A percentile compares a stretch with the other conserved stretches of the same genome.
Conservation (phyloP, 1,284 basidiomycete genomes). For the Singerocomus rubriflavus region DNA sequence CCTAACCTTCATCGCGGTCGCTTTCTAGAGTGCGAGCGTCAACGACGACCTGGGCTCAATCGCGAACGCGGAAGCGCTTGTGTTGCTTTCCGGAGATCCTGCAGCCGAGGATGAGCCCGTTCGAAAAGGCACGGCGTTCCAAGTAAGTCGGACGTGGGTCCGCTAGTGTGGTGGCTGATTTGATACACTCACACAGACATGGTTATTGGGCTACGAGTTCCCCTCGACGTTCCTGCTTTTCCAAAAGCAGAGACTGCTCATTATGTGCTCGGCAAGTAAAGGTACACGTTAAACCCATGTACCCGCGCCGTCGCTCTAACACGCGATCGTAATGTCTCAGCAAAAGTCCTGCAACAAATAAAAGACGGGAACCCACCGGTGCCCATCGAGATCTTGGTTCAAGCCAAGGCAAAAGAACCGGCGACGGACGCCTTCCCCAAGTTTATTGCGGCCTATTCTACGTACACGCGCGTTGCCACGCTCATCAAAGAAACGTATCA, state of each 20-base stretch:
- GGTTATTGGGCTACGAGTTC: slow-evolving; percentile 96
- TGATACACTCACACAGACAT: slow-evolving; percentile 57
- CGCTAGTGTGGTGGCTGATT: slow-evolving; percentile 18
- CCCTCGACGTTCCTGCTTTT: slow-evolving; percentile 90
- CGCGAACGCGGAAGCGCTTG: slow-evolving; percentile 66
- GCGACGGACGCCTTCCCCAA: slow-evolving; percentile 65
- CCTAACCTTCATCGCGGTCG: slow-evolving; percentile 11
- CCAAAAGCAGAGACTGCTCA: slow-evolving; percentile 69
- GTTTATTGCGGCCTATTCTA: slow-evolving; percentile 56
- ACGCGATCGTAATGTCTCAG: slow-evolving; percentile 38
- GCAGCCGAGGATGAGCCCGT: slow-evolving; percentile 81
- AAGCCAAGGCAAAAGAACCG: slow-evolving; percentile 72
- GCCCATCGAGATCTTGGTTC: slow-evolving; percentile 63
- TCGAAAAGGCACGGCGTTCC: slow-evolving; percentile 85
- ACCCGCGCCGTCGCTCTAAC: slow-evolving; percentile 13
- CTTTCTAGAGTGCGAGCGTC: slow-evolving; percentile 51
- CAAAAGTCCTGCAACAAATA: slow-evolving; percentile 73
- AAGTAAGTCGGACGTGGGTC: slow-evolving; percentile 51
- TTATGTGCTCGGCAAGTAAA: slow-evolving; percentile 89
- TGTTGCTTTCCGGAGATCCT: slow-evolving; percentile 81
- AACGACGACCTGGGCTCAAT: slow-evolving; percentile 71
- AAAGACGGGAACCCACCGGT: slow-evolving; percentile 51
- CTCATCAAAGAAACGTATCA: slow-evolving; percentile 75
- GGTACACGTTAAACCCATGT: slow-evolving; percentile 43
- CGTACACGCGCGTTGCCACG: slow-evolving; percentile 61